These are phyloP conservation scores for Cucurbita ficifolia DNA, from an alignment of 306 rosid genomes.

Conservation along the genomic window DNA sequence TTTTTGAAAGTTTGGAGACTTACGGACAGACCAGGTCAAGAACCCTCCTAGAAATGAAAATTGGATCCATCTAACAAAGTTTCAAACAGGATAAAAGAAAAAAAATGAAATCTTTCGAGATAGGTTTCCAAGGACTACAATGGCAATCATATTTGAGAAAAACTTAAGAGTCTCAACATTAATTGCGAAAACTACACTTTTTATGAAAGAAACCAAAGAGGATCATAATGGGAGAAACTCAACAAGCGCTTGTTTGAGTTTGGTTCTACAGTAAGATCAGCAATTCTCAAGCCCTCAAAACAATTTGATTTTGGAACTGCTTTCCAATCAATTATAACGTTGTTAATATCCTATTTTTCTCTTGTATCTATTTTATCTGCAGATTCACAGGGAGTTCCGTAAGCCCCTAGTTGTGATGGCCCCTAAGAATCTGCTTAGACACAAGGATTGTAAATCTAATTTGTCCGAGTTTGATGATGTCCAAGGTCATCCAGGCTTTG, in stretches of 20 bases:
- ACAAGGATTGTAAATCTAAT: constrained; percentile 81
- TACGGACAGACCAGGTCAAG: not conserved
- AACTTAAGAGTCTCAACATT: not conserved
- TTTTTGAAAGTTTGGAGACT: not conserved
- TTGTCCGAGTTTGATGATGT: constrained; percentile 94
- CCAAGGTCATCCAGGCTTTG: constrained; percentile 97
- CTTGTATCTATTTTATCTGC: not conserved
- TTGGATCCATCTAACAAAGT: not conserved
- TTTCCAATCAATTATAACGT: not conserved
- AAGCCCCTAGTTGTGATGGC: constrained; percentile 94
- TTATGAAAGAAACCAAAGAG: not conserved
- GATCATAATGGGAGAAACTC: not conserved
- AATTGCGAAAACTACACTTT: not conserved
- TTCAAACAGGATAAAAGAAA: not conserved
- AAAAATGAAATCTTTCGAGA: not conserved
- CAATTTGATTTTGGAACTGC: not conserved
- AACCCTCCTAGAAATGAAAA: not conserved
- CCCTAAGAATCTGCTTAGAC: constrained; percentile 88
- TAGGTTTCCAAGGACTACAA: not conserved
- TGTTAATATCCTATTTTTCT: not conserved
- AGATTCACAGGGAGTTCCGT: constrained; percentile 87
- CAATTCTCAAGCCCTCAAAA: not conserved
- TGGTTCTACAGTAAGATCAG: not conserved
- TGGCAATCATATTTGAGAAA: not conserved
- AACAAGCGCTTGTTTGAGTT: not conserved